These are phyloP conservation scores for Mycocentrospora acerina DNA, from an alignment of 2,329 filamentous ascomycete species.

Conservation along the genomic window DNA sequence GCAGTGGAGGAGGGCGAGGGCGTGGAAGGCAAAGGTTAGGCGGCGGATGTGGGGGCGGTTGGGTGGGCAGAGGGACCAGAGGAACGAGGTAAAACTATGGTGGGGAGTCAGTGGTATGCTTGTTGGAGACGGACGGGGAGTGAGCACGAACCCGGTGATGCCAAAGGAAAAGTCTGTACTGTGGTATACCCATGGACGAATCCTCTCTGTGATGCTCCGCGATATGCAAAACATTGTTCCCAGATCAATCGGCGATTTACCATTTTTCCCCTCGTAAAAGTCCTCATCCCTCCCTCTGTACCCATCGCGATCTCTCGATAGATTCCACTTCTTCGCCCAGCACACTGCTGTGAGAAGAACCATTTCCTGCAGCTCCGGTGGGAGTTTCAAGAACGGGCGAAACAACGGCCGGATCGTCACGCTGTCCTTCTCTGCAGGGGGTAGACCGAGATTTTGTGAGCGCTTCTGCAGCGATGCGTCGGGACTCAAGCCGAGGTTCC, in stretches of 20 bases:
- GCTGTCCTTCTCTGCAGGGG: slow-evolving; percentile 11
- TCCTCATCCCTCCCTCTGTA: neutral
- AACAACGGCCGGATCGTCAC: slow-evolving; percentile 32
- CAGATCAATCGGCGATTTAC: slow-evolving; percentile 12
- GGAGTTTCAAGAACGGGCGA: slow-evolving; percentile 25
- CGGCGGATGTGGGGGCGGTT: slow-evolving; percentile 22
- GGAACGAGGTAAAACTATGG: slow-evolving; percentile 17
- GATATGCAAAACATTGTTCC: slow-evolving; percentile 23
- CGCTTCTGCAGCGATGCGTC: slow-evolving; percentile 3
- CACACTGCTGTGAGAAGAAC: slow-evolving; percentile 25
- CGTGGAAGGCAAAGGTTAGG: slow-evolving; percentile 24
- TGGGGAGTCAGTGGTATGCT: neutral
- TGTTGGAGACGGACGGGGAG: neutral
- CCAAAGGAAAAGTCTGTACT: slow-evolving; percentile 32
- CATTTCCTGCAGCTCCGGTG: slow-evolving; percentile 32
- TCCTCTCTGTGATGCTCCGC: slow-evolving; percentile 15
- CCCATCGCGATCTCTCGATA: slow-evolving; percentile 6
- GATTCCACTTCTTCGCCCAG: slow-evolving; percentile 12
- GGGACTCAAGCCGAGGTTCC: neutral
- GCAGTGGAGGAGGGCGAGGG: slow-evolving; percentile 26
- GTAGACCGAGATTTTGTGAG: slow-evolving; percentile 6
- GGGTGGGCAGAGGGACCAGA: slow-evolving; percentile 22
- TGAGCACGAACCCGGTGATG: slow-evolving; percentile 10
- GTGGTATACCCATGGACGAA: slow-evolving; percentile 25
- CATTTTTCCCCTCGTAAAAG: neutral